phyloP scores from a whole-genome alignment of 331 rosid genomes.

The Stylosanthes scabra region DNA sequence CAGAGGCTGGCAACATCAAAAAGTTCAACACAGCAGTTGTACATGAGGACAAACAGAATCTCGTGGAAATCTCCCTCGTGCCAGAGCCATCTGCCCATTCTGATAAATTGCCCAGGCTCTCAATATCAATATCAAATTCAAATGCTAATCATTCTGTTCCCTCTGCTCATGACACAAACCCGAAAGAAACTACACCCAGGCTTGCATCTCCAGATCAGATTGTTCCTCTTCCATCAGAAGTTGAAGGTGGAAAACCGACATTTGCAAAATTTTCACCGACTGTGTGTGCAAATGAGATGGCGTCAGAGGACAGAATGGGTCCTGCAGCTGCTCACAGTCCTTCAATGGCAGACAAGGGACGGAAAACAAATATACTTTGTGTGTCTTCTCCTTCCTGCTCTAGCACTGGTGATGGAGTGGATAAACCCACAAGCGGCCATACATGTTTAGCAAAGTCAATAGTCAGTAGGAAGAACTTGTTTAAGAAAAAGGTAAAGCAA shows the following conservation, averaged over 20 bases:
- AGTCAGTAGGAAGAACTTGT: conserved; percentile 65
- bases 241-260: conserved; percentile 45
- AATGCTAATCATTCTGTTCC: conserved; percentile 45
- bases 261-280: conserved; percentile 45
- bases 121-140: conserved; percentile 43
- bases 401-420: conserved; percentile 50
- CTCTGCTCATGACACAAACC: conserved; percentile 37
- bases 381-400: conserved; percentile 60
- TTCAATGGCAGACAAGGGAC: conserved; percentile 49
- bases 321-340: conserved; percentile 48
- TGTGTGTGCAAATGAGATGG: conserved; percentile 43
- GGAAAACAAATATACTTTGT: conserved; percentile 44
- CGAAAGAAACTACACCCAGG: conserved; percentile 42
- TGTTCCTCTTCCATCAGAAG: conserved; percentile 50
- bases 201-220: conserved; percentile 56
- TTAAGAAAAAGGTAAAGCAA: conserved; percentile 71
- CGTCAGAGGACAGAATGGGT: conserved; percentile 42
- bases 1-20: conserved; percentile 90
- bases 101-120: conserved; percentile 50
- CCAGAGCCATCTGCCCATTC: conserved; percentile 64
- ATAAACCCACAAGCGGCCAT: conserved; percentile 61
- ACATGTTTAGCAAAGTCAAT: conserved; percentile 64
- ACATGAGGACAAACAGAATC: conserved; percentile 66
- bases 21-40: conserved; percentile 82
- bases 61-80: conserved; percentile 82